Evolutionary conservation across 2,329 filamentous ascomycete genomes (phyloP), one percentile per base, ranked within the genome.

Genomic region (Fusarium virguliforme): DNA sequence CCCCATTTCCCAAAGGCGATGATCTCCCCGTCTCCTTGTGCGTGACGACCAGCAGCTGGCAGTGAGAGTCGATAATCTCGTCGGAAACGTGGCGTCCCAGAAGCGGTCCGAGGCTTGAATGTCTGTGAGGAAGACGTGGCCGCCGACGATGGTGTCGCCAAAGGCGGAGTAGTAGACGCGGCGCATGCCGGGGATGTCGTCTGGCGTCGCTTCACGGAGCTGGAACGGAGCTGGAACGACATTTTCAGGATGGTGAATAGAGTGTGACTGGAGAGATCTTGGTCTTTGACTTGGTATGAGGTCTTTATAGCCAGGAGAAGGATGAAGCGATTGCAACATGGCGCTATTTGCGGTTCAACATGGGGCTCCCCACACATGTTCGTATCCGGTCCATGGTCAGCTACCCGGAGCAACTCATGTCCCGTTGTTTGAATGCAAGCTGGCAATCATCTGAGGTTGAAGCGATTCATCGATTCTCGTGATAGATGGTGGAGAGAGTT

Each of bases 1-100:
- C 77, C 70, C 87, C 87, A 89, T 71, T 87, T 85, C 5, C 82
- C 81, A 62, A 85, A 86, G 1, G 83, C 84, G 26, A 87, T 73
- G 3, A 86, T 64, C 1, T 75, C 75, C 0, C 67, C 56, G 78
- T 40, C 54, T 84, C 30, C 9, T 73, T 82, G 6, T 62, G 50
- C 5, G 79, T 78, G 8, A 85, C 74, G 30, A 84, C 82, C 6
- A 85, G 68, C 24, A 84, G 78, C 26, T 82, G 79, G 4, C 79
- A 78, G 30, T 77, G 64, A 0, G 82, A 78, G n/a, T 84, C 77
- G 1, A 70, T 56, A 1, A 88, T 67, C 43, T 85, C 84, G n/a
- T 81, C 76, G 76, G 30, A 3, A 83, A 71, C 8, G 72, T 68
- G 12, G 73, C 60, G 35, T 70, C 53, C 80, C 85, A 85, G 74